phyloP scores from a whole-genome alignment of 192 early-diverging fungal genomes.

The Borealophlyctis nickersoniae region DNA sequence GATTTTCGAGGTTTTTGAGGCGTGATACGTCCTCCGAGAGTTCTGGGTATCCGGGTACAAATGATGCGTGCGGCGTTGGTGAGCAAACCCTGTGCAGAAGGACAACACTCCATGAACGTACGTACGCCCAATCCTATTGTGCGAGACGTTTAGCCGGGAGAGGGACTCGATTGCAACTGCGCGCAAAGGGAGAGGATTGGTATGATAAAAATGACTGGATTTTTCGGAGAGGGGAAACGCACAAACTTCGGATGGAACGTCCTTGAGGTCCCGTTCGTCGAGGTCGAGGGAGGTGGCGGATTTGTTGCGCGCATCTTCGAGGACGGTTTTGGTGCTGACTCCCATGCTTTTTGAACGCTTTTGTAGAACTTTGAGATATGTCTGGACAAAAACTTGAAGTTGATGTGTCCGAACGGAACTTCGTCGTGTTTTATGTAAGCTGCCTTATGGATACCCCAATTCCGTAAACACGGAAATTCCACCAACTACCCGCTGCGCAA shows the following conservation, averaged over 20 bases:
- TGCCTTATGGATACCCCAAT: no score
- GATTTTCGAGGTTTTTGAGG: conserved; percentile 33
- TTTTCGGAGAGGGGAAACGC: conserved; percentile 3
- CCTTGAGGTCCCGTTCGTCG: conserved; percentile 29
- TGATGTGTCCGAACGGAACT: no score
- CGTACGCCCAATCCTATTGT: conserved; percentile 22
- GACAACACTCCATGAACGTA: background rate
- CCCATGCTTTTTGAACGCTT: no score
- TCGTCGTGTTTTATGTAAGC: no score
- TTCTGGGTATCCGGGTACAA: background rate
- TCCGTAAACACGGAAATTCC: no score
- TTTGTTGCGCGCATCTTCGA: no score
- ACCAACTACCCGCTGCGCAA: no score
- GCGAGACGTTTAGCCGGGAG: conserved; percentile 24
- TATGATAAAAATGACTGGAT: background rate
- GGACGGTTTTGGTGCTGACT: no score
- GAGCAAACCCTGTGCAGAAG: background rate
- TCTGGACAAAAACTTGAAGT: no score
- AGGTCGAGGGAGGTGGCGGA: no score
- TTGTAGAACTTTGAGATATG: no score
- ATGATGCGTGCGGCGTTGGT: background rate
- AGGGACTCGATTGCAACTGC: conserved; percentile 19
- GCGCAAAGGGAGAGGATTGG: background rate
- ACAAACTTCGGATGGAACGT: conserved; percentile 37
- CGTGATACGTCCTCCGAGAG: conserved; percentile 22